Conservation (phyloP, 495 filamentous ascomycete species). For the Aspergillus baeticus region DNA sequence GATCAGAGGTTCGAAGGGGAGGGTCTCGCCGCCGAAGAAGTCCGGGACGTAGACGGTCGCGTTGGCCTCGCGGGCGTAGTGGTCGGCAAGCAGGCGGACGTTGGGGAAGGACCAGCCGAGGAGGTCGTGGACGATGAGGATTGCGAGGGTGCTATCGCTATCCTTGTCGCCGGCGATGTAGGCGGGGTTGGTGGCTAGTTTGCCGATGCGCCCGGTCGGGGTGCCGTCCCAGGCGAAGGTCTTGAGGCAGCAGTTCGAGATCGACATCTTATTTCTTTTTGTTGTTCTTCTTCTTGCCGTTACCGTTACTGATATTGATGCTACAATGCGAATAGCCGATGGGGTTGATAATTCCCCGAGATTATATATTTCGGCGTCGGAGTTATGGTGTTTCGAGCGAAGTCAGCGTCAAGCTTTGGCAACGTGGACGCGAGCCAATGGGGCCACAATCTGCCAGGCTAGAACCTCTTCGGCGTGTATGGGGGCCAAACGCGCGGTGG, state of each 20-base stretch:
- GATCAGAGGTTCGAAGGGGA: slow-evolving; percentile 34
- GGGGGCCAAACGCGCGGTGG: too few species aligned
- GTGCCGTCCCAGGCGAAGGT: slow-evolving; percentile 49
- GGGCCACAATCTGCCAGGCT: too few species aligned
- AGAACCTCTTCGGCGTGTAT: too few species aligned
- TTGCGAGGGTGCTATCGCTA: slow-evolving; percentile 27
- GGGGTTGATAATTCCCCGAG: too few species aligned
- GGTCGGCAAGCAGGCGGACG: slow-evolving; percentile 46
- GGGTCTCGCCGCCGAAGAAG: slow-evolving; percentile 40
- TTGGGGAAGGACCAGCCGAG: slow-evolving; percentile 52
- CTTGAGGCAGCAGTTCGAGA: slow-evolving; percentile 19
- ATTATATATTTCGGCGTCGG: too few species aligned
- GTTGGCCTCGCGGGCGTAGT: slow-evolving; percentile 45
- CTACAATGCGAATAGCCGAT: too few species aligned
- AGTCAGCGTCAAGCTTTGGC: too few species aligned
- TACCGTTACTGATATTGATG: too few species aligned
- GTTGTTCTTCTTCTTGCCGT: background rate
- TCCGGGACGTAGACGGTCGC: slow-evolving; percentile 53
- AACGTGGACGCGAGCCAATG: too few species aligned
- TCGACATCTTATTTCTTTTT: background rate
- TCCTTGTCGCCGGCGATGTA: slow-evolving; percentile 44
- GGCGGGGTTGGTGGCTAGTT: slow-evolving; percentile 30
- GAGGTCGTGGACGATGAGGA: slow-evolving; percentile 47
- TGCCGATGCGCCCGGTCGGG: slow-evolving; percentile 37
- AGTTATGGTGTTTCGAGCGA: too few species aligned